Percentiles rank a stretch among this genome's conserved stretches.
These are phyloP conservation scores for Singerocomus rubriflavus DNA, from an alignment of 1,284 basidiomycete genomes.

Conservation along the genomic window DNA sequence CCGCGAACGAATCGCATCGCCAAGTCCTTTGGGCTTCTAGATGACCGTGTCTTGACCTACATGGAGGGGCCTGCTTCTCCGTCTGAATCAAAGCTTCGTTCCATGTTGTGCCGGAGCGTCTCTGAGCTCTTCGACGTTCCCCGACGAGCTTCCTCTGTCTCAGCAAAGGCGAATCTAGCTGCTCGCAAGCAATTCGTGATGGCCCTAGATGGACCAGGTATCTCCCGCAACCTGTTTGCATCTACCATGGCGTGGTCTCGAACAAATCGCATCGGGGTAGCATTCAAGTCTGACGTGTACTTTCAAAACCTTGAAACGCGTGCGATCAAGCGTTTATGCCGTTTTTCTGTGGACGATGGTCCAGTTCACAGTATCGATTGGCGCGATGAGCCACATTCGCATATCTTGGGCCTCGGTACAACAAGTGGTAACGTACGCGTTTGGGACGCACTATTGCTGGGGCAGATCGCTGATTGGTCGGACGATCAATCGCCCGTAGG, in stretches of 20 bases:
- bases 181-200: constrained; percentile 45
- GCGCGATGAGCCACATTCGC: constrained; percentile 30
- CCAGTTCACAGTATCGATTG: constrained; percentile 42
- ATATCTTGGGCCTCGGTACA: constrained; percentile 40
- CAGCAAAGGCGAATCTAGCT: constrained; percentile 42
- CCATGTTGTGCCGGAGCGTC: constrained; percentile 37
- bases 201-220: constrained; percentile 49
- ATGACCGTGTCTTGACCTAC: constrained; percentile 44
- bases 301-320: constrained; percentile 48
- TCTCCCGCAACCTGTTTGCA: constrained; percentile 44
- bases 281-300: constrained; percentile 46
- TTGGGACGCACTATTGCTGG: constrained; percentile 39
- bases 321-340: constrained; percentile 42
- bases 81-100: constrained; percentile 34
- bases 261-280: constrained; percentile 46
- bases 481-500: constrained; percentile 37
- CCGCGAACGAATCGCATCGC: constrained; percentile 49
- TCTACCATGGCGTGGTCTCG: constrained; percentile 47
- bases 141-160: constrained; percentile 34
- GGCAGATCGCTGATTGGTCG: constrained; percentile 35
- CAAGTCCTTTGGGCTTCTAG: constrained; percentile 43
- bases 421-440: constrained; percentile 38
- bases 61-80: constrained; percentile 30
- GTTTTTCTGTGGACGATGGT: constrained; percentile 24
- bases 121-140: constrained; percentile 39